phyloP scores from a whole-genome alignment of 2,329 filamentous ascomycete genomes.

The Arthrobotrys sinensis region DNA sequence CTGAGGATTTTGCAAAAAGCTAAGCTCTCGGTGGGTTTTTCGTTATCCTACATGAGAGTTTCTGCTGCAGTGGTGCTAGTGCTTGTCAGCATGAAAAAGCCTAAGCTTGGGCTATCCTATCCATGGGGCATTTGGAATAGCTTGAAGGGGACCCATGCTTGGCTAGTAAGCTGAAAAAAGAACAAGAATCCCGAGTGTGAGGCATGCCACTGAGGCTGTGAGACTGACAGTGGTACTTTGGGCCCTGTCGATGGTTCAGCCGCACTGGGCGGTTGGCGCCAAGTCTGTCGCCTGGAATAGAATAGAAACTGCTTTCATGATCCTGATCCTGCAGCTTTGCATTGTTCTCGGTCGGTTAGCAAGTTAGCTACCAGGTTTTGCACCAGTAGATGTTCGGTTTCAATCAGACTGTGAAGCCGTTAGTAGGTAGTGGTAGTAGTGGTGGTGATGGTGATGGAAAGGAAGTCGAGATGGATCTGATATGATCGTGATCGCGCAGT shows the following conservation, averaged over 20 bases:
- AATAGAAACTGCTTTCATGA: background rate
- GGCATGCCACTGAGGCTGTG: conserved; percentile 21
- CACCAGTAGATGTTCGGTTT: too few species aligned
- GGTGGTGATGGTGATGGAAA: background rate
- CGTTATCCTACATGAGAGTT: background rate
- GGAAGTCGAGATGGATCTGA: background rate
- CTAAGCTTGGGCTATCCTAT: conserved; percentile 2
- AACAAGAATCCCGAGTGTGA: conserved; percentile 7
- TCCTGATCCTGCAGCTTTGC: conserved; percentile 7
- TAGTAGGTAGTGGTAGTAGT: background rate
- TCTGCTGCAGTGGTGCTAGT: conserved; percentile 20
- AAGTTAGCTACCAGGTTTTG: too few species aligned
- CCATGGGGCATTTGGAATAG: conserved; percentile 55
- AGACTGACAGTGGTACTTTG: background rate
- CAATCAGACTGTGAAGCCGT: background rate
- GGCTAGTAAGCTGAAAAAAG: conserved; percentile 46
- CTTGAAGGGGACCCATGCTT: conserved; percentile 22
- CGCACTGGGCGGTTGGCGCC: conserved; percentile 24
- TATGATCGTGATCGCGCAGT: background rate
- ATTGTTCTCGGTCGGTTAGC: background rate
- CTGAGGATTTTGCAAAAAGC: conserved; percentile 32
- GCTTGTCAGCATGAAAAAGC: conserved; percentile 29
- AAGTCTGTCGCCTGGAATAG: conserved; percentile 30
- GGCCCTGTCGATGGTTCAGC: conserved; percentile 14
- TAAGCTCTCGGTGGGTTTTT: conserved; percentile 14